Conservation (phyloP, 495 filamentous ascomycete species). For the Aspergillus campestris region DNA sequence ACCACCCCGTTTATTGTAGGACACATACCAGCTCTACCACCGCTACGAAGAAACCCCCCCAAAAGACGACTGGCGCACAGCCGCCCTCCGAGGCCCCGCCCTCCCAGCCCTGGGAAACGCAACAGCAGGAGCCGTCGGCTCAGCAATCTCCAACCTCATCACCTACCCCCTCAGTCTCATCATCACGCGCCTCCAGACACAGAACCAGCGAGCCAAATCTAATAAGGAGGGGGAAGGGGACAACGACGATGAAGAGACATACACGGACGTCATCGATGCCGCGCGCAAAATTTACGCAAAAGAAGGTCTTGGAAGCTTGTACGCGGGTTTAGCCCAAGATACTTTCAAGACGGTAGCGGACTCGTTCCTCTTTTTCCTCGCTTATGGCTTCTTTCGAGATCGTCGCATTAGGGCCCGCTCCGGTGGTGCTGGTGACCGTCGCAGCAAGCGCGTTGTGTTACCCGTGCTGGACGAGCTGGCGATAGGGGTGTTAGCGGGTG, state of each 20-base stretch:
- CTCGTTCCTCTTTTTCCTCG: constrained; percentile 77
- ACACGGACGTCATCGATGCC: constrained; percentile 58
- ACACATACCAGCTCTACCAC: constrained; percentile 43
- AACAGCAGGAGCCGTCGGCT: constrained; percentile 67
- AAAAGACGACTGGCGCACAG: constrained; percentile 26
- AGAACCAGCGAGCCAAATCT: constrained; percentile 39
- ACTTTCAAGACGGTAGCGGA: constrained; percentile 65
- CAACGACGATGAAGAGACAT: constrained; percentile 39
- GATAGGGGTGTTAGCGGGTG: constrained; percentile 69
- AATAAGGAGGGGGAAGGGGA: constrained; percentile 21
- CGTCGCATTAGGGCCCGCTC: constrained; percentile 43
- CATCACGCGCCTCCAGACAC: constrained; percentile 76
- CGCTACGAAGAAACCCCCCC: constrained; percentile 31
- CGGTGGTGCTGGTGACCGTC: constrained; percentile 20
- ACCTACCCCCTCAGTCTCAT: constrained; percentile 83
- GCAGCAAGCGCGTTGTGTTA: constrained; percentile 41
- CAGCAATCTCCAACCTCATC: constrained; percentile 68
- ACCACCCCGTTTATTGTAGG: constrained; percentile 19
- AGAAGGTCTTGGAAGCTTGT: constrained; percentile 65
- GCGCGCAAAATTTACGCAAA: constrained; percentile 60
- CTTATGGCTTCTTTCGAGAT: constrained; percentile 64
- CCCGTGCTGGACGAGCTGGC: constrained; percentile 64
- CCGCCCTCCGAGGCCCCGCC: constrained; percentile 38
- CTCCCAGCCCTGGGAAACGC: constrained; percentile 89
- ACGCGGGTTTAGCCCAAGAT: constrained; percentile 65